Base-by-base conservation (phyloP, 208 protist species). In the Trypanosoma melophagium region DNA sequence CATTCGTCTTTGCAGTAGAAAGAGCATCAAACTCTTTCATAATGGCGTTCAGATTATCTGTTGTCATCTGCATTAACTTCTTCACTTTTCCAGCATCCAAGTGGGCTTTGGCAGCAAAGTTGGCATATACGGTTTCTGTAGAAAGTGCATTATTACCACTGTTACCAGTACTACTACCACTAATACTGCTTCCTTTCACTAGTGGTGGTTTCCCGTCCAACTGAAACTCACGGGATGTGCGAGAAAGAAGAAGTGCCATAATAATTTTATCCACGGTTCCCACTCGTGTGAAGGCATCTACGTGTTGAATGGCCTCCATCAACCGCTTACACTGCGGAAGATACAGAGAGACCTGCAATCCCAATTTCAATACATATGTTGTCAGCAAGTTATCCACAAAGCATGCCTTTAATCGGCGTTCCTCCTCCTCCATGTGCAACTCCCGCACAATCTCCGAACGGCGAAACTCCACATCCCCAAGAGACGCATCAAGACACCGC, bases 341-440 rank as follows among this genome's bases (percentile, higher is more conserved):
- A 74, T 87, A 94, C 7, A 66, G 53, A 44, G 70, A 80, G 28
- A 89, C 62, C 38, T 80, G 83, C 35, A 91, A 68, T 38, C 85
- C 70, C 42, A 90, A 71, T 21, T 87, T 79, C 38, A 80, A 77
- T 2, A 94, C 59, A 59, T 94, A 94, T 69, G 80, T 74, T n/a
- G 69, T 67, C 1, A 87, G 55, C 0, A 94, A 71, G 53, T 88
- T 77, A 9, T 73, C 62, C 17, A 68, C 74, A 65, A 79, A 83
- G 38, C 72, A 58, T 13, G 57, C 49, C 9, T 77, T 71, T 22
- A 90, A 52, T 7, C 45, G 60, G 19, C 25, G 57, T 60, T 89
- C 75, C 57, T 81, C 71, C 21, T 71, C 62, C 13, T 61, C 55
- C 42, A 89, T 56, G 14, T 69, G 44, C 8, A 73, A 55, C 25